Evolutionary conservation across 257 asterid species (phyloP).

Genomic region (Jaltomata sinuosa): DNA sequence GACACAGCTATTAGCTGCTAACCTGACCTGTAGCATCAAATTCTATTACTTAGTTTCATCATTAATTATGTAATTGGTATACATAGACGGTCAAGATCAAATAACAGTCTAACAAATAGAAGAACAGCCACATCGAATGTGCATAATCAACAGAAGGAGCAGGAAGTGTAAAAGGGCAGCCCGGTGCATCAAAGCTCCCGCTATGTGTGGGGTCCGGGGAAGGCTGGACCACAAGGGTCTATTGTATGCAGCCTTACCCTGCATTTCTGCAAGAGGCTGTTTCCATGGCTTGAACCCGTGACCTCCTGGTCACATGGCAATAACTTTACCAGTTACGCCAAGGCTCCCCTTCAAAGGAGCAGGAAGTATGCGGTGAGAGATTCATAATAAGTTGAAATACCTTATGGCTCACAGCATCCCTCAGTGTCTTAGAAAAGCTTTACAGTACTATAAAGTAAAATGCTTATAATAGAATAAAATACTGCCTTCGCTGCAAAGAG

Average conservation of each 20-base stretch:
- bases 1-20: constrained; percentile 82
- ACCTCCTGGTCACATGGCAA: no score
- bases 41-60: not conserved
- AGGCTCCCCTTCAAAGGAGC: not conserved
- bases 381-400: not conserved
- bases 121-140: not conserved
- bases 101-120: not conserved
- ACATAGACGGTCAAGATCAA: no score
- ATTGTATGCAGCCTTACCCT: no score
- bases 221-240: no score
- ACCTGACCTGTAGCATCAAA: constrained; percentile 50
- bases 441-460: not conserved
- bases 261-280: no score
- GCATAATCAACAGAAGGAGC: not conserved
- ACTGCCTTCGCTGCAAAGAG: not conserved
- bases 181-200: no score
- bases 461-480: not conserved
- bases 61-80: not conserved
- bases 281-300: no score
- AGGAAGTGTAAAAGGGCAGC: not conserved
- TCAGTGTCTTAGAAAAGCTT: not conserved
- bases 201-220: no score
- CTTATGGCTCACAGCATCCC: not conserved
- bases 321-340: no score
- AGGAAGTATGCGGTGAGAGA: not conserved